Conservation (phyloP, 2,329 filamentous ascomycete genomes). For the Magnaporthales sp. region DNA sequence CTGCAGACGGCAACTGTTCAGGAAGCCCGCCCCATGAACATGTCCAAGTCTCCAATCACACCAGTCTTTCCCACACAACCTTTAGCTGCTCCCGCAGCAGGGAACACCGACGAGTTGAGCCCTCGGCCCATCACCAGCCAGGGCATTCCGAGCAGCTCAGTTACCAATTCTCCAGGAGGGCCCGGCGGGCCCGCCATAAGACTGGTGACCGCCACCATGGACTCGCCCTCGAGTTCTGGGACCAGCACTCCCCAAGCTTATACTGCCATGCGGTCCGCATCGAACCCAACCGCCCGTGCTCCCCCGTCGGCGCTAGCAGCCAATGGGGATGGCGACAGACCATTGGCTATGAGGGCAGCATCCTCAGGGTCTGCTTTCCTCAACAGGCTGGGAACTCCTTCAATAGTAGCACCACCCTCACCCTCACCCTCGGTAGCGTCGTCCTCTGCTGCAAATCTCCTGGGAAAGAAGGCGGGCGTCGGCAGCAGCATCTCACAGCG, state of each 20-base stretch:
- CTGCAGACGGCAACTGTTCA: conserved; percentile 73
- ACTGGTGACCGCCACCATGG: conserved; percentile 1
- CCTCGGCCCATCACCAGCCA: not conserved
- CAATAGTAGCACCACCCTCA: not conserved
- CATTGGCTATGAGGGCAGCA: conserved; percentile 40
- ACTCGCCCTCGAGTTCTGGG: not conserved
- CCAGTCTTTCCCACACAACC: conserved; percentile 40
- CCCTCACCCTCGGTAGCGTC: conserved; percentile 14
- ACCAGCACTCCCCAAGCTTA: not conserved
- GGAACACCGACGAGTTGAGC: not conserved
- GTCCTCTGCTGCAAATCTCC: conserved; percentile 33
- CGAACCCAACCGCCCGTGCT: conserved; percentile 35
- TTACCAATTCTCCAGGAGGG: not conserved
- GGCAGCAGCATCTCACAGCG: conserved; percentile 88
- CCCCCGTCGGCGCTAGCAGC: conserved; percentile 27
- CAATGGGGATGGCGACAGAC: conserved; percentile 10
- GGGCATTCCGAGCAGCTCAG: not conserved
- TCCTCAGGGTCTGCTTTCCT: conserved; percentile 49
- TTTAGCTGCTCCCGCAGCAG: not conserved
- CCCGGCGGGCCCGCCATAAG: conserved; percentile 9
- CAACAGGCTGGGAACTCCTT: conserved; percentile 31
- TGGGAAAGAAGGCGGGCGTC: conserved; percentile 69
- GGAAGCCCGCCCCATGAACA: conserved; percentile 71
- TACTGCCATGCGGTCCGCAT: conserved; percentile 34
- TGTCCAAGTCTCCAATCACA: conserved; percentile 76